These are phyloP conservation scores for Zymoseptoria crescenta DNA, from an alignment of 2,329 filamentous ascomycete genomes.

Conservation along the genomic window DNA sequence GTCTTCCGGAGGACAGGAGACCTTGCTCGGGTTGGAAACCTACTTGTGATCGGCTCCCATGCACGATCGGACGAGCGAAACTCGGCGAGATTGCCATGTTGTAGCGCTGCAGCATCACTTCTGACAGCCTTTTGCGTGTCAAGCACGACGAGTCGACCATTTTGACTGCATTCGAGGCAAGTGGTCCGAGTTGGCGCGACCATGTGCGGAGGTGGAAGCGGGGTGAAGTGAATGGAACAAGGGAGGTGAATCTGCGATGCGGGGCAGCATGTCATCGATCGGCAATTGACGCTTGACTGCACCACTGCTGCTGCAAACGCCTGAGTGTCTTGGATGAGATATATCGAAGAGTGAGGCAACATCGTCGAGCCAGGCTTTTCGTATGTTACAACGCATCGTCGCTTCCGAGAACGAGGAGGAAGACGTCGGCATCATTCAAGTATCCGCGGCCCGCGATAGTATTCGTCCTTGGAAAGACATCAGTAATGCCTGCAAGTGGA, in stretches of 20 bases:
- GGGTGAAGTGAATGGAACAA: neutral
- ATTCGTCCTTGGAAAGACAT: constrained; percentile 5
- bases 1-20: neutral
- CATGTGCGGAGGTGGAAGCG: neutral
- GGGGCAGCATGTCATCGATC: neutral
- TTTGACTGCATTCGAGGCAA: neutral
- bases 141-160: neutral
- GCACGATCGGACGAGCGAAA: neutral
- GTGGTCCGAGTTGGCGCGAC: neutral
- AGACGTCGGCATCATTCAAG: neutral
- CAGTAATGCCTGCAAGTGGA: constrained; percentile 16
- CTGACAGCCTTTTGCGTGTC: neutral
- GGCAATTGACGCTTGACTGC: neutral
- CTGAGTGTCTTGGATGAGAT: neutral
- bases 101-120: neutral
- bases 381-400: neutral
- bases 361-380: neutral
- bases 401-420: neutral
- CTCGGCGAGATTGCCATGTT: neutral
- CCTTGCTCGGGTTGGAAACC: neutral
- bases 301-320: neutral
- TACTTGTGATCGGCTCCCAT: neutral
- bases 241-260: neutral
- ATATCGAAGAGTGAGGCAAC: neutral
- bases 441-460: neutral